These are phyloP conservation scores for Cetraspora pellucida DNA, from an alignment of 192 early-diverging fungal genomes.

Conservation along the genomic window DNA sequence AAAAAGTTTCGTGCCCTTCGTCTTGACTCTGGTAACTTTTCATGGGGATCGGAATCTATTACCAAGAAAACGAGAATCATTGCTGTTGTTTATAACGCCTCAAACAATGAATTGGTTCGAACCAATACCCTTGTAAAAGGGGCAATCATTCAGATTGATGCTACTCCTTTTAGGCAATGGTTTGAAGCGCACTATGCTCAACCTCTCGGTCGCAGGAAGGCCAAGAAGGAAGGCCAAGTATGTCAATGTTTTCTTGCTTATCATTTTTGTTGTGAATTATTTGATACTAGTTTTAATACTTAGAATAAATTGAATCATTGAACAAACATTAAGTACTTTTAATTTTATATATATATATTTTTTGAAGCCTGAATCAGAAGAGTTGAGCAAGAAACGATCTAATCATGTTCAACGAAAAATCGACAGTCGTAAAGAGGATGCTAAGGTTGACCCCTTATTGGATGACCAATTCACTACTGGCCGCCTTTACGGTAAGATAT, in stretches of 20 bases:
- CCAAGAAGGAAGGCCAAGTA: constrained; percentile 55
- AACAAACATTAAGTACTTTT: background rate
- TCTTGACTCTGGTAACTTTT: constrained; percentile 95
- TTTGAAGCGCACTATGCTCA: constrained; percentile 97
- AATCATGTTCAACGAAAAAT: constrained; percentile 90
- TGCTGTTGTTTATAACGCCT: constrained; percentile 96
- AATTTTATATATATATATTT: background rate
- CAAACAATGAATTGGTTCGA: constrained; percentile 99
- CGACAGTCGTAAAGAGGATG: constrained; percentile 75
- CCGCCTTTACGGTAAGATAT: constrained; percentile 66
- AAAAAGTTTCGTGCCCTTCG: constrained; percentile 97
- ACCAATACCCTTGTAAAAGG: constrained; percentile 99
- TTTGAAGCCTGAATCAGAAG: constrained; percentile 61
- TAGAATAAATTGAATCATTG: no score
- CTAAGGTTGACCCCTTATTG: constrained; percentile 84
- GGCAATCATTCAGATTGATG: constrained; percentile 96
- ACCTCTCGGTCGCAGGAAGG: constrained; percentile 83
- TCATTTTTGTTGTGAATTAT: no score
- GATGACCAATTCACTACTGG: constrained; percentile 95
- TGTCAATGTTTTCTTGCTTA: background rate
- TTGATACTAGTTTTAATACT: no score
- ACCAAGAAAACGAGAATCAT: constrained; percentile 97
- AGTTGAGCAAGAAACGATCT: constrained; percentile 81
- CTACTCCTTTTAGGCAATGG: constrained; percentile 99
- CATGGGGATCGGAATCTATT: constrained; percentile 94